These are phyloP conservation scores for Musa balbisiana DNA, from an alignment of 202 grass and related monocot genomes.

Conservation along the genomic window DNA sequence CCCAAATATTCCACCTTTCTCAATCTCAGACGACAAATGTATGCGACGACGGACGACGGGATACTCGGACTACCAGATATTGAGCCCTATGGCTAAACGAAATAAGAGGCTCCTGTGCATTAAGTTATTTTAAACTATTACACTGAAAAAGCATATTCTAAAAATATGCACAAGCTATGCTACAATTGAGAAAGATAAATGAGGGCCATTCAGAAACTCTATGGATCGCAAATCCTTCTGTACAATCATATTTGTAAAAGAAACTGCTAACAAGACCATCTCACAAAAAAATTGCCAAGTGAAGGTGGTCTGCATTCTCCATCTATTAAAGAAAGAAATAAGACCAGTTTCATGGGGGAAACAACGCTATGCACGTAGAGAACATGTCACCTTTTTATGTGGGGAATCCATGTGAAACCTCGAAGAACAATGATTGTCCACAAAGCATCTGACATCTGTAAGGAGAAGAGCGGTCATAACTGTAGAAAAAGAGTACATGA, in stretches of 20 bases:
- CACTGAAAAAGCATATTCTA: not conserved
- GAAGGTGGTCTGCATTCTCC: not conserved
- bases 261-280: slow-evolving; percentile 1
- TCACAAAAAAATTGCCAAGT: not conserved
- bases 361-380: not conserved
- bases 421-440: not conserved
- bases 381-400: not conserved
- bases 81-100: too few relatives aligned
- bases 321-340: not conserved
- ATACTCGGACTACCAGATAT: too few relatives aligned
- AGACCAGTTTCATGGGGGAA: not conserved
- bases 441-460: not conserved
- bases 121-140: not conserved
- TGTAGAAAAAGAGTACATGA: too few relatives aligned
- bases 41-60: too few relatives aligned
- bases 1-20: too few relatives aligned
- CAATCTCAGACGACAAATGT: too few relatives aligned
- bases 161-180: not conserved
- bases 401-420: not conserved
- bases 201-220: slow-evolving; percentile 2
- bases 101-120: too few relatives aligned
- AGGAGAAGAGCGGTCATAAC: not conserved
- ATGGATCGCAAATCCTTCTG: slow-evolving; percentile 1
- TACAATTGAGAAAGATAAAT: not conserved
- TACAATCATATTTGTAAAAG: slow-evolving; percentile 8